These are phyloP conservation scores for Ophiostoma angusticollis DNA, from an alignment of 2,329 filamentous ascomycete species.

Conservation along the genomic window DNA sequence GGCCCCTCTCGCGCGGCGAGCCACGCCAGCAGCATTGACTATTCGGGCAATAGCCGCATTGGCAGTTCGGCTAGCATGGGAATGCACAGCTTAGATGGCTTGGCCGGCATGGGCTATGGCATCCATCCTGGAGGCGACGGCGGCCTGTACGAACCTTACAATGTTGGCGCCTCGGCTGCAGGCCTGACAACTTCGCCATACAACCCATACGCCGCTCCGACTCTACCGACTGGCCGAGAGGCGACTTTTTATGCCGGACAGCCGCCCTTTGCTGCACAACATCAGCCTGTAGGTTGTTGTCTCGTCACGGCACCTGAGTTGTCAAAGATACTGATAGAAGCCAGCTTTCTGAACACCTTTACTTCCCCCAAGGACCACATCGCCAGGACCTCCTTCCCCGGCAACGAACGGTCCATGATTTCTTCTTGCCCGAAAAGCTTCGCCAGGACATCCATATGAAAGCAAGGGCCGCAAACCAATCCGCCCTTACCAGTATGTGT, in stretches of 20 bases:
- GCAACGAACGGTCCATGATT: slow-evolving; percentile 76
- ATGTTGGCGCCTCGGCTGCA: slow-evolving; percentile 4
- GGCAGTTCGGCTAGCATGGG: slow-evolving; percentile 24
- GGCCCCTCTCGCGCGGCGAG: slow-evolving; percentile 9
- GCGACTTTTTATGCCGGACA: slow-evolving; percentile 56
- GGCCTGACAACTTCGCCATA: slow-evolving; percentile 36
- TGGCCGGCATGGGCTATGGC: slow-evolving; percentile 40
- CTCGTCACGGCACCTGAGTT: no score
- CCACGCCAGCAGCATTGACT: not conserved
- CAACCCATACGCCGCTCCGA: slow-evolving; percentile 64
- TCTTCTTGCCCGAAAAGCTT: slow-evolving; percentile 79
- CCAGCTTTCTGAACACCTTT: slow-evolving; percentile 80
- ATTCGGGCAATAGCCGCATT: not conserved
- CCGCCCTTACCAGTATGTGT: slow-evolving; percentile 47
- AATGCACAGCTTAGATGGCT: slow-evolving; percentile 27
- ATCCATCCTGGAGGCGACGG: slow-evolving; percentile 3
- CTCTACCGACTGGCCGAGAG: slow-evolving; percentile 45
- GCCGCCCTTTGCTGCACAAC: slow-evolving; percentile 34
- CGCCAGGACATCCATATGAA: slow-evolving; percentile 85
- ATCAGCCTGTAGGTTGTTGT: slow-evolving; percentile 43
- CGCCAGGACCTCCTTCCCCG: slow-evolving; percentile 71
- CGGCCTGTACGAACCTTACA: slow-evolving; percentile 8
- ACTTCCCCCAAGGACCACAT: slow-evolving; percentile 75
- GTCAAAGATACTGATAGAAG: slow-evolving; percentile 4
- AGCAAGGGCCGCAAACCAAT: slow-evolving; percentile 70